phyloP scores from a whole-genome alignment of 2,329 filamentous ascomycete species.

The Atkinsonella texensis region DNA sequence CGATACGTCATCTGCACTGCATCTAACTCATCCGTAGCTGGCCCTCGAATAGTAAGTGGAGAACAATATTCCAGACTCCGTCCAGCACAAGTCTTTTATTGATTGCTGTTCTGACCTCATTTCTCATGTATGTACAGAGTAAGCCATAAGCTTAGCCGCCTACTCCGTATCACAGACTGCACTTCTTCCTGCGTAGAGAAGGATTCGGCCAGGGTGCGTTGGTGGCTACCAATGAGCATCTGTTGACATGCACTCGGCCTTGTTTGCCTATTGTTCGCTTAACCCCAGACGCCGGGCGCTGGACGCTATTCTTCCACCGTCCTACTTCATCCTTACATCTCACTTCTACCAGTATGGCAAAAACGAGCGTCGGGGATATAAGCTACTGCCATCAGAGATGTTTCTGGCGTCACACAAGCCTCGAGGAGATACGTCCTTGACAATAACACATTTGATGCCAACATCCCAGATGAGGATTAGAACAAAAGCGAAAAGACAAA shows the following conservation, averaged over 20 bases:
- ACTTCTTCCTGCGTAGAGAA: neutral
- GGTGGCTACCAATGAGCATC: slow-evolving; percentile 1
- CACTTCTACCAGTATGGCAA: neutral
- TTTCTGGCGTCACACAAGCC: neutral
- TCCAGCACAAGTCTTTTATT: neutral
- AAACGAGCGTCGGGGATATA: neutral
- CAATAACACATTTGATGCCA: neutral
- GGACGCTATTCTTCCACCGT: neutral
- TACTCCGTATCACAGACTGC: too few relatives aligned
- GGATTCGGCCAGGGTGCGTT: neutral
- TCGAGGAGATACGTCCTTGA: neutral
- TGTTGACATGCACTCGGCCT: neutral
- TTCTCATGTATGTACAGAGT: neutral
- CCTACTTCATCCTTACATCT: neutral
- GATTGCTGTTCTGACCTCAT: neutral
- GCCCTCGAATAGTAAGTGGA: neutral
- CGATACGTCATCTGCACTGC: too few relatives aligned
- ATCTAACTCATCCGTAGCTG: neutral
- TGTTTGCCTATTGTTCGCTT: neutral
- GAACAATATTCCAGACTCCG: neutral
- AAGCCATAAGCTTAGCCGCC: neutral
- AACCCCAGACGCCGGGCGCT: neutral
- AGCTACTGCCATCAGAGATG: neutral
- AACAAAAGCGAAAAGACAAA: too few relatives aligned
- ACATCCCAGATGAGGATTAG: too few relatives aligned